Percentiles rank a stretch among this genome's conserved stretches.
Evolutionary conservation across 2,329 filamentous ascomycete genomes (phyloP).

Genomic region (Claviceps quebecensis): DNA sequence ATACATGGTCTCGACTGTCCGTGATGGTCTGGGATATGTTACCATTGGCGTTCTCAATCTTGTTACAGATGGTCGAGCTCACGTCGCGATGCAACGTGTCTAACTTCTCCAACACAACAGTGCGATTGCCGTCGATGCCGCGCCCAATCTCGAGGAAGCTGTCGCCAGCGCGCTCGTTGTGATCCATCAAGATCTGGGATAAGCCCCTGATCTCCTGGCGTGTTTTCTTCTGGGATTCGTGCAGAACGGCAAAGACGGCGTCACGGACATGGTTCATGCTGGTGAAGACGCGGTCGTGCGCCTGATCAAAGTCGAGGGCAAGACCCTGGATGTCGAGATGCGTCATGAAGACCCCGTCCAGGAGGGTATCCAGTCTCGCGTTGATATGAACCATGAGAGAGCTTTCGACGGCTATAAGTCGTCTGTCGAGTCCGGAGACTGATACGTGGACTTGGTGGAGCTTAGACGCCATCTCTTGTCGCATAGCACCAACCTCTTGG

Average conservation of each 20-base stretch:
- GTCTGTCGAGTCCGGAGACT: not conserved
- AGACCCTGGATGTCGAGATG: conserved; percentile 1
- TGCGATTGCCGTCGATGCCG: not conserved
- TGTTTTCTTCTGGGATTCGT: not conserved
- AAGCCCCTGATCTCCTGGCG: not conserved
- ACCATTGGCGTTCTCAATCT: conserved; percentile 1
- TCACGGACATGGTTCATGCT: not conserved
- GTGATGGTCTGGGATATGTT: not conserved
- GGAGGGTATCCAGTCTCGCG: not conserved
- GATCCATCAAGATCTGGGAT: not conserved
- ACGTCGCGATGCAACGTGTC: not conserved
- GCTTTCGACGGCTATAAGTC: not conserved
- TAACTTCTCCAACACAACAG: not conserved
- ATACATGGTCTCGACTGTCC: not conserved
- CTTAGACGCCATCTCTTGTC: not conserved
- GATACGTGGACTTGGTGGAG: not conserved
- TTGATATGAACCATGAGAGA: not conserved
- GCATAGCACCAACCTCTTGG: not conserved
- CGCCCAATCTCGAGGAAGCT: not conserved
- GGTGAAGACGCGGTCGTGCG: not conserved
- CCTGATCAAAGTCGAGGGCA: not conserved
- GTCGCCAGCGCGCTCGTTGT: not conserved
- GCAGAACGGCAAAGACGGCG: not conserved
- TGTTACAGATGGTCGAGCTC: not conserved
- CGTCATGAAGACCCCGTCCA: not conserved